phyloP scores from a whole-genome alignment of 495 filamentous ascomycete species.

The Eremomyces bilateralis region DNA sequence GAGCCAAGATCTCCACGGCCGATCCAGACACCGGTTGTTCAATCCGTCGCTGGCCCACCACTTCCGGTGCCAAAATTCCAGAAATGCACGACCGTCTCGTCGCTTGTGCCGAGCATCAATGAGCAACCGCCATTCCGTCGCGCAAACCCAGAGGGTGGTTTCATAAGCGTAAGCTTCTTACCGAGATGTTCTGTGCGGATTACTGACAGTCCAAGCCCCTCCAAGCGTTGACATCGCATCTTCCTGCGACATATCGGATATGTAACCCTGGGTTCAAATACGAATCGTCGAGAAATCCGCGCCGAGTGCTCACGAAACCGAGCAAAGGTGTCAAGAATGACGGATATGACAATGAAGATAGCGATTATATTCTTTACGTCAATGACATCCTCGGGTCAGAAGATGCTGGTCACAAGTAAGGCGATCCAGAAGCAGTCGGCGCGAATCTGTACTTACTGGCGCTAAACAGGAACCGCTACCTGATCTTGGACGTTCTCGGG shows the following conservation, averaged over 20 bases:
- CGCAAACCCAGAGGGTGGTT: constrained; percentile 92
- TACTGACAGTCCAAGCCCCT: constrained; percentile 39
- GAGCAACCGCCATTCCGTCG: constrained; percentile 73
- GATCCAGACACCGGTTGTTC: constrained; percentile 14
- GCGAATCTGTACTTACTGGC: not conserved
- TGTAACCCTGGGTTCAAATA: constrained; percentile 98
- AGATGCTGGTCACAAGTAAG: constrained; percentile 90
- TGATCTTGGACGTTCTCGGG: constrained; percentile 93
- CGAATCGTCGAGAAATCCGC: constrained; percentile 94
- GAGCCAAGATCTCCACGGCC: constrained; percentile 43
- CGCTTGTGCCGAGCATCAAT: constrained; percentile 68
- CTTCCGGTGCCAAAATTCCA: constrained; percentile 75
- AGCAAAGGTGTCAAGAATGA: constrained; percentile 99
- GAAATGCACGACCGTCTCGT: constrained; percentile 45
- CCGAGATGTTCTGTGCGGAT: constrained; percentile 3
- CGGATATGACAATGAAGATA: constrained; percentile 97
- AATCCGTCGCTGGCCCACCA: constrained; percentile 12
- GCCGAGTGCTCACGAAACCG: constrained; percentile 93
- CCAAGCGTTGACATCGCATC: constrained; percentile 83
- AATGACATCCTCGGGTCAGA: constrained; percentile 98
- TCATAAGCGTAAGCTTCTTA: constrained; percentile 65
- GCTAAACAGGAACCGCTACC: constrained; percentile 62
- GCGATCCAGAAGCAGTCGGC: constrained; percentile 8
- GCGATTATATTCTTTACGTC: constrained; percentile 97
- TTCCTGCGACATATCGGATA: constrained; percentile 90